Evolutionary conservation across 192 early-diverging fungal species (phyloP).

Genomic region (Cladochytrium replicatum): DNA sequence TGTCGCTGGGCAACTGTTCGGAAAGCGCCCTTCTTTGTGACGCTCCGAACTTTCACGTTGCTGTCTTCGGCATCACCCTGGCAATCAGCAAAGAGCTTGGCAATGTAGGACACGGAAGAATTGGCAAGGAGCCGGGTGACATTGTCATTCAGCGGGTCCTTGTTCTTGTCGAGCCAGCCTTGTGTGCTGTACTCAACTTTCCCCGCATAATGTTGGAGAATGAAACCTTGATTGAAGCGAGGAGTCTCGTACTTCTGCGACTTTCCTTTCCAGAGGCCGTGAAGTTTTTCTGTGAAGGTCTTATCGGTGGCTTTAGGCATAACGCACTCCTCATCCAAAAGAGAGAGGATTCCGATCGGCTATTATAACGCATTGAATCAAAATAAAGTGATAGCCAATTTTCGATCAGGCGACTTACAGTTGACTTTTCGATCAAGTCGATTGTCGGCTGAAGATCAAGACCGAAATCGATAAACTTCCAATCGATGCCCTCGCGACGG

Average conservation of each 20-base stretch:
- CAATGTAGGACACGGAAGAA: conserved; percentile 71
- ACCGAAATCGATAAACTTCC: conserved; percentile 97
- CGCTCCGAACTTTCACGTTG: conserved; percentile 19
- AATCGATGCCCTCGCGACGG: conserved; percentile 90
- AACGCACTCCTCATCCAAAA: conserved; percentile 97
- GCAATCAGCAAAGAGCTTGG: conserved; percentile 74
- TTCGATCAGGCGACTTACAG: conserved; percentile 37
- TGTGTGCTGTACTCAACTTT: conserved; percentile 83
- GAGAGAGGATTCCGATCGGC: conserved; percentile 93
- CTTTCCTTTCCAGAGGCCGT: conserved; percentile 78
- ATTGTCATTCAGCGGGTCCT: conserved; percentile 94
- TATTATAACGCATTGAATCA: too few species aligned
- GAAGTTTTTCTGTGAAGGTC: conserved; percentile 87
- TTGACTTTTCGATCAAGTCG: conserved; percentile 94
- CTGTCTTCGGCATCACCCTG: conserved; percentile 45
- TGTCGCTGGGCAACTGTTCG: conserved; percentile 89
- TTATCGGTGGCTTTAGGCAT: conserved; percentile 92
- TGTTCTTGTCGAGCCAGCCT: conserved; percentile 98
- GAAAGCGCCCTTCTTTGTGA: conserved; percentile 77
- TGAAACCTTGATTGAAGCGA: conserved; percentile 81
- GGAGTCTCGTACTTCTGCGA: conserved; percentile 79
- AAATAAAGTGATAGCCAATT: too few species aligned
- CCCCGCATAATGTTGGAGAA: conserved; percentile 89
- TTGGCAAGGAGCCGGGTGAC: conserved; percentile 75
- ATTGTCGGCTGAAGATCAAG: conserved; percentile 96